phyloP scores from a whole-genome alignment of 352 stramenopile species.

The Phytophthora quininea region DNA sequence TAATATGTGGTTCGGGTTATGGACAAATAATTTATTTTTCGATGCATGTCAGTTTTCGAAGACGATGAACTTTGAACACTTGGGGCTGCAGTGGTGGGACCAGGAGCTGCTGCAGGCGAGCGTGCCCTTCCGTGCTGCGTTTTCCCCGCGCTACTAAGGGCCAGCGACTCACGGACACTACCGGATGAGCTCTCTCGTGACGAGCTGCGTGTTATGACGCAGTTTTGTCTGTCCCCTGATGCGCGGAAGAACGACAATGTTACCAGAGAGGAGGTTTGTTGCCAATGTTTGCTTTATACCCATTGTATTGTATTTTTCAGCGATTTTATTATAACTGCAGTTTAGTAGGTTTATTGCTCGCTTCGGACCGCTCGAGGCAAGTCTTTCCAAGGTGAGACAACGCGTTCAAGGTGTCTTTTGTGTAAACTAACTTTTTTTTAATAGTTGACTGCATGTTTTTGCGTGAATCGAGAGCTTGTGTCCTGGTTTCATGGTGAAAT shows the following conservation, averaged over 20 bases:
- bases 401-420: too few relatives aligned
- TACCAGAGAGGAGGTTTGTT: conserved; percentile 40
- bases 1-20: too few relatives aligned
- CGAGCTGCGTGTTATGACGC: conserved; percentile 59
- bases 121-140: conserved; percentile 48
- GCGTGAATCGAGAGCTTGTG: conserved; percentile 59
- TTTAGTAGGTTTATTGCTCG: conserved; percentile 69
- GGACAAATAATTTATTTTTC: background rate
- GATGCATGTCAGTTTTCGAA: background rate
- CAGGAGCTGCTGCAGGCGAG: conserved; percentile 30
- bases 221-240: conserved; percentile 55
- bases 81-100: conserved; percentile 44
- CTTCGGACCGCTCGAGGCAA: conserved; percentile 70
- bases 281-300: background rate
- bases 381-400: conserved; percentile 44
- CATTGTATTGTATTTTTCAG: too few relatives aligned
- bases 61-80: conserved; percentile 14
- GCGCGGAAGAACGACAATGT: conserved; percentile 52
- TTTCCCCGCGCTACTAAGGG: conserved; percentile 58
- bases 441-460: conserved; percentile 63
- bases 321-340: conserved; percentile 19
- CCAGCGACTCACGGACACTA: conserved; percentile 40
- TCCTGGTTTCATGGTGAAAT: conserved; percentile 80
- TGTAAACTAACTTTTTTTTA: too few relatives aligned
- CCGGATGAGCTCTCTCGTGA: conserved; percentile 54